These are phyloP conservation scores for Babesia divergens DNA, from an alignment of 169 alveolate genomes.

Conservation along the genomic window DNA sequence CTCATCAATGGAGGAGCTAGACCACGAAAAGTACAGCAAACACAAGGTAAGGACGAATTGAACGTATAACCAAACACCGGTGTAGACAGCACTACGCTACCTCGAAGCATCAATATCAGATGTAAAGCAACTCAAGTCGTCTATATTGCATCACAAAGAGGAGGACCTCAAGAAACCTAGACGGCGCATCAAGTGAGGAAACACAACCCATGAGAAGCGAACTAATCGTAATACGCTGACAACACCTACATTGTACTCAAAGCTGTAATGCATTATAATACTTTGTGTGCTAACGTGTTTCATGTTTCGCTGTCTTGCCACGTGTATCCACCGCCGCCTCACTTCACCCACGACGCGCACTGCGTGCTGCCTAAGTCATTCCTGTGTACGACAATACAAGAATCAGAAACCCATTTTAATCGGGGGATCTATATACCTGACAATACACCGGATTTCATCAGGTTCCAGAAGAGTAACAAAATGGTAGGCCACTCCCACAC, in stretches of 20 bases:
- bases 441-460: background rate
- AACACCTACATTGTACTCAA: too few species aligned
- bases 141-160: background rate
- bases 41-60: constrained; percentile 16
- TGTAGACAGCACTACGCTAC: constrained; percentile 5
- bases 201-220: too few species aligned
- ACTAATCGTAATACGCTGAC: too few species aligned
- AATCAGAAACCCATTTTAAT: background rate
- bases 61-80: too few species aligned
- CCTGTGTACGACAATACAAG: constrained; percentile 12
- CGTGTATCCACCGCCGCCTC: constrained; percentile 2
- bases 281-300: background rate
- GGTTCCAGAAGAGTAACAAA: background rate
- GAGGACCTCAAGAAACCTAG: too few species aligned
- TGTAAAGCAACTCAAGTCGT: background rate
- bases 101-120: constrained; percentile 4
- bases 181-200: too few species aligned
- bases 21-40: constrained; percentile 19
- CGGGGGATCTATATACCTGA: background rate
- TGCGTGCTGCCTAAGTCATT: background rate
- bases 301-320: background rate
- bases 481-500: background rate
- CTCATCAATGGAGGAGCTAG: constrained; percentile 15
- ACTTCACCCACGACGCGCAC: background rate
- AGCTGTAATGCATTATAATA: too few species aligned